phyloP scores from a whole-genome alignment of 495 filamentous ascomycete species.

The Neurospora hispaniola region DNA sequence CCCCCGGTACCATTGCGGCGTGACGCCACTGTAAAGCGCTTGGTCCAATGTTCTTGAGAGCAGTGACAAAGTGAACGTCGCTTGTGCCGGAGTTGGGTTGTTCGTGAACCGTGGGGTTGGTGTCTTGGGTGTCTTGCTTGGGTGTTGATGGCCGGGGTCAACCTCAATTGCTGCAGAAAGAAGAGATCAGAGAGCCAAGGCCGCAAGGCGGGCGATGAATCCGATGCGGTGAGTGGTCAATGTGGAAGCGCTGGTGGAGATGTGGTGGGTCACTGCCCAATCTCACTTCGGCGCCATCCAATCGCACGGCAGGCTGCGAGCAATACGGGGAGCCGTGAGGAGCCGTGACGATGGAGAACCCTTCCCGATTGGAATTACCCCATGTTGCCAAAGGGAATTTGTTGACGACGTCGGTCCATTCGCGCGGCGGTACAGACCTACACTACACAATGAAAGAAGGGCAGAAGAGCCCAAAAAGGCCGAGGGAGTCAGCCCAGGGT shows the following conservation, averaged over 20 bases:
- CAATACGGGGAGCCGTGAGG: not conserved
- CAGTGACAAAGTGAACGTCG: not conserved
- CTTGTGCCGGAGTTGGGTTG: conserved; percentile 7
- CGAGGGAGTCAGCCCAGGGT: not conserved
- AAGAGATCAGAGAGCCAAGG: not conserved
- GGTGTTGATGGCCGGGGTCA: not conserved
- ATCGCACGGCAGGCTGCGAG: not conserved
- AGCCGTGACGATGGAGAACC: not conserved
- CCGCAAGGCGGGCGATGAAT: not conserved
- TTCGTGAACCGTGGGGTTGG: not conserved
- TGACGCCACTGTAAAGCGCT: conserved; percentile 36
- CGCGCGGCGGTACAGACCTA: not conserved
- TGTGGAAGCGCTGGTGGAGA: not conserved
- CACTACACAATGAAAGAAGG: not conserved
- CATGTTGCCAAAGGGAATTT: not conserved
- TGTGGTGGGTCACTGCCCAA: conserved; percentile 1
- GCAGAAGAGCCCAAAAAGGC: not conserved
- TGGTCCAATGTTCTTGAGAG: conserved; percentile 23
- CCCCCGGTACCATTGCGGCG: conserved; percentile 38
- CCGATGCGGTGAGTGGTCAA: not conserved
- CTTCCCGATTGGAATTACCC: not conserved
- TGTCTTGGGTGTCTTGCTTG: not conserved
- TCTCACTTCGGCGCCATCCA: not conserved
- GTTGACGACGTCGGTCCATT: not conserved
- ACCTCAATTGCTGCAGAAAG: not conserved